Conservation (phyloP, 768 basidiomycete genomes). For the Daedaleopsis sinensis region DNA sequence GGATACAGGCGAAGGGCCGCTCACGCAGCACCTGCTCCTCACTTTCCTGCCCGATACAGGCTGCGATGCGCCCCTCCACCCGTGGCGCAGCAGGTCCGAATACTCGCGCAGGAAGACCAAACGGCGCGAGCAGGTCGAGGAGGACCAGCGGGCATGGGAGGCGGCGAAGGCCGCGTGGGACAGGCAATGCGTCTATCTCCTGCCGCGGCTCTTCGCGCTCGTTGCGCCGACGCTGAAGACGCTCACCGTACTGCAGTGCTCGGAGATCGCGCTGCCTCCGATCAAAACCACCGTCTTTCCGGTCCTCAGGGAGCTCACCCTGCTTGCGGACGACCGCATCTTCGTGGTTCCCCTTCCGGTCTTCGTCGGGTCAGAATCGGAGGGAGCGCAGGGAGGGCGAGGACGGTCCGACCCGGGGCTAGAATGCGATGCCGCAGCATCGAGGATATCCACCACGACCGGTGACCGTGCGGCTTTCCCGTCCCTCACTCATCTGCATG, state of each 20-base stretch:
- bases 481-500: conserved; percentile 11
- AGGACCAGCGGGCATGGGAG: conserved; percentile 9
- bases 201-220: conserved; percentile 11
- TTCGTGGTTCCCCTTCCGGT: not conserved
- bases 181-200: conserved; percentile 10
- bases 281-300: not conserved
- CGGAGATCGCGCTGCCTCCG: conserved; percentile 3
- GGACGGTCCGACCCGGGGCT: not conserved
- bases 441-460: not conserved
- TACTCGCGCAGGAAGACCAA: conserved; percentile 10
- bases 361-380: not conserved
- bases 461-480: not conserved
- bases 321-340: conserved; percentile 9
- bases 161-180: conserved; percentile 16
- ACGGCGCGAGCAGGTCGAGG: conserved; percentile 2
- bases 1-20: not conserved
- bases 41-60: conserved; percentile 18
- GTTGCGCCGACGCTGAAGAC: conserved; percentile 12
- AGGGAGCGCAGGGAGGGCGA: not conserved
- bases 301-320: conserved; percentile 3
- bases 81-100: conserved; percentile 12
- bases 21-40: conserved; percentile 8
- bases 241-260: conserved; percentile 8
- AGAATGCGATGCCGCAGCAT: not conserved
- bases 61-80: conserved; percentile 13